Percentiles rank a stretch among this genome's conserved stretches.
Evolutionary conservation across 768 basidiomycete species (phyloP).

Genomic region (Serendipita indica): DNA sequence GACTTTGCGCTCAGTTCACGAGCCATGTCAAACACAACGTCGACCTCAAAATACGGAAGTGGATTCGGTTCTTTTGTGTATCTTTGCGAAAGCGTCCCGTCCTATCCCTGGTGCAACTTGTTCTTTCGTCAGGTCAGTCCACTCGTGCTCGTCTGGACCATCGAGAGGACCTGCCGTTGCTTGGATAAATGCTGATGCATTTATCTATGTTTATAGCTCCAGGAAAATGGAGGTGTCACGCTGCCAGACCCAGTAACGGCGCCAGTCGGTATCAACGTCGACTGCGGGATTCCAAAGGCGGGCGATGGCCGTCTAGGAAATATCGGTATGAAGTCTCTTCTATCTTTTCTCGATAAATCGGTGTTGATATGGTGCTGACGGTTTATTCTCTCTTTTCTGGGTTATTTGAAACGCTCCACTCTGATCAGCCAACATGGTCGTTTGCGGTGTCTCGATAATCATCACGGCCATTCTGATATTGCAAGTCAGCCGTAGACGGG

Average conservation of each 20-base stretch:
- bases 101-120: constrained; percentile 87
- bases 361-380: not conserved
- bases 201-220: not conserved
- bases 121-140: constrained; percentile 69
- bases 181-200: constrained; percentile 15
- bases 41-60: constrained; percentile 6
- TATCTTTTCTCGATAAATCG: not conserved
- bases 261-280: constrained; percentile 70
- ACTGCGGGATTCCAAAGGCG: constrained; percentile 59
- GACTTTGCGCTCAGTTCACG: not conserved
- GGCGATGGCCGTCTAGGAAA: constrained; percentile 45
- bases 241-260: constrained; percentile 28
- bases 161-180: constrained; percentile 13
- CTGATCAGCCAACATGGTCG: constrained; percentile 9
- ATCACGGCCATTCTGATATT: not conserved
- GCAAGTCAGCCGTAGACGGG: constrained; percentile 7
- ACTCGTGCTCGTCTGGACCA: constrained; percentile 12
- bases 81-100: constrained; percentile 54
- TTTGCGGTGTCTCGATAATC: constrained; percentile 5
- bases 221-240: constrained; percentile 18
- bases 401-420: not conserved
- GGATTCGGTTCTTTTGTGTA: constrained; percentile 59
- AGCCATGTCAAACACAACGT: not conserved
- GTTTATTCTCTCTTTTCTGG: constrained; percentile 2
- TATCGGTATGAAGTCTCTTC: constrained; percentile 44